Evolutionary conservation across 2,329 filamentous ascomycete genomes (phyloP), one percentile per base, ranked within the genome.

Genomic region (Calonectria crousiana): DNA sequence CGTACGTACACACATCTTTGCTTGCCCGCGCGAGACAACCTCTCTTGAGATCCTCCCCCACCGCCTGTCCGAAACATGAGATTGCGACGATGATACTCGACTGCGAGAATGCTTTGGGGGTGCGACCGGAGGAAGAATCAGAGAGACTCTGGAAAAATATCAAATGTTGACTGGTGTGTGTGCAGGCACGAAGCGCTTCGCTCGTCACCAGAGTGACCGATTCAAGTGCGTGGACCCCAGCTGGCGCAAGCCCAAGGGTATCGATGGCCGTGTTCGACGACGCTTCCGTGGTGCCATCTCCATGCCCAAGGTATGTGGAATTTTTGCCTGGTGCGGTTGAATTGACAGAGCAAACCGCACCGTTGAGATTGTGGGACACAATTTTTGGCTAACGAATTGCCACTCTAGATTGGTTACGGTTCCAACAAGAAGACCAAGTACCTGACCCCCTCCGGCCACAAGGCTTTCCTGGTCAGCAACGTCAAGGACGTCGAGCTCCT

Each of bases 191-290:
- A 95, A 96, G 92, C 92, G 91, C 90, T 99, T 98, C 94, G 93
- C 92, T 89, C 95, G 97, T 88, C 97, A 99, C 91, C 97, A 99
- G 93, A 95, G 92, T 89, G 97, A 98, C 90, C 93, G 93, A 87
- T 99, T 98, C 92, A 98, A 93, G 91, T 93, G 97, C 87, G 93
- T 98, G 83, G 93, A 91, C 86, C 87, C 94, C 82, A 93, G 92
- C 92, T 99, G 97, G 97, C 94, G 97, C 90, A 99, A 98, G 93
- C 97, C 97, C 83, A 99, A 99, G 95, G 97, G 97, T 95, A 99
- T 99, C 89, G 97, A 99, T 91, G 98, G 96, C 92, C 91, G 95
- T 85, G 96, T 99, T 87, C 95, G 97, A 87, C 93, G 97, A 92
- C 95, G 97, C 83, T 99, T 99, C 92, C 95, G 95, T 90, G 95